phyloP scores from a whole-genome alignment of 2,329 filamentous ascomycete genomes.

The Cercospora brassicicola region DNA sequence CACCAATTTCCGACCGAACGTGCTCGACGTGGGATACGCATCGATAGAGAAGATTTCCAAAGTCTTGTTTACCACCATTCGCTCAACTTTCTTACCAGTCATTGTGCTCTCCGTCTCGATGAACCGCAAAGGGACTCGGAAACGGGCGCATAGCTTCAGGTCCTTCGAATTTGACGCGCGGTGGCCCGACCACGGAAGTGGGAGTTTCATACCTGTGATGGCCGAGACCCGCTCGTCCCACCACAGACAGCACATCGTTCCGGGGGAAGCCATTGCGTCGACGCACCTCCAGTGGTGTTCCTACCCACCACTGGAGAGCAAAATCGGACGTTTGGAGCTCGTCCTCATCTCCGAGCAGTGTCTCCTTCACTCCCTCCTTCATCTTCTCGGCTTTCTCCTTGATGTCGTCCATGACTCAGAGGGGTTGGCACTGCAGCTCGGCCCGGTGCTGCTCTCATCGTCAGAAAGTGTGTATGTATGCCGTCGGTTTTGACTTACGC shows the following conservation, averaged over 20 bases:
- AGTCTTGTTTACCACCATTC: background rate
- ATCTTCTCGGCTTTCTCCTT: constrained; percentile 10
- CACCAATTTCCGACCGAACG: background rate
- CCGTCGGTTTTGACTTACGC: background rate
- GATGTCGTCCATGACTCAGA: background rate
- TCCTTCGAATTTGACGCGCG: background rate
- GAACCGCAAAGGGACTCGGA: background rate
- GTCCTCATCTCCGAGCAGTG: constrained; percentile 3
- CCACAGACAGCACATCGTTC: background rate
- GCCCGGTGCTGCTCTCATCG: background rate
- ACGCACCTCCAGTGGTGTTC: background rate
- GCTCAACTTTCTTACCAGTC: background rate
- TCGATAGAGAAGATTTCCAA: background rate
- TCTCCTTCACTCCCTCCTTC: constrained; percentile 10
- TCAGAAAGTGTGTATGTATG: background rate
- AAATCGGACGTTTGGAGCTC: background rate
- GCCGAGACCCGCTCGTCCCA: background rate
- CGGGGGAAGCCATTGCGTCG: background rate
- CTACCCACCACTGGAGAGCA: background rate
- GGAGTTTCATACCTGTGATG: background rate
- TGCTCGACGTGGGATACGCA: background rate
- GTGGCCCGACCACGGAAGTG: background rate
- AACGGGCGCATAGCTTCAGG: background rate
- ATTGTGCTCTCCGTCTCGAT: background rate
- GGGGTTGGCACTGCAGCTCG: background rate